These are phyloP conservation scores for Dysphania ambrosioides DNA, from an alignment of 148 eudicot species.

Conservation along the genomic window DNA sequence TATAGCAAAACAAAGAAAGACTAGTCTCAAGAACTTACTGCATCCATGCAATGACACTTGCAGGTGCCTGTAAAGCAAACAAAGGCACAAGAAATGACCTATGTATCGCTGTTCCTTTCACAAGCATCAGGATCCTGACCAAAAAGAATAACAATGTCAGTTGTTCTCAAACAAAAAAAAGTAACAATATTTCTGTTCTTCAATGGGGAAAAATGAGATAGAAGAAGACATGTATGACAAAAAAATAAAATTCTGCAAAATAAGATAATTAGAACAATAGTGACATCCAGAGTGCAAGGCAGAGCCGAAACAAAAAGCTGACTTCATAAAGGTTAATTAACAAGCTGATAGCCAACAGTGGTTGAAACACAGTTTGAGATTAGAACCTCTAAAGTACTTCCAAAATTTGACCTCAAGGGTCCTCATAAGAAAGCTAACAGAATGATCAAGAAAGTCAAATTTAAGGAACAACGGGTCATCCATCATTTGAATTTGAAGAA, in stretches of 20 bases:
- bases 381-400: too few relatives aligned
- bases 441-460: too few relatives aligned
- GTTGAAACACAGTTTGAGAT: not conserved
- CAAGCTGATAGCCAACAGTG: too few relatives aligned
- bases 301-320: not conserved
- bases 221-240: not conserved
- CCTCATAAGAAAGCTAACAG: too few relatives aligned
- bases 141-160: not conserved
- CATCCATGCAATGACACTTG: slow-evolving; percentile 73
- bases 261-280: not conserved
- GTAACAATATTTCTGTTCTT: not conserved
- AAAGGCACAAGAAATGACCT: slow-evolving; percentile 85
- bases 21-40: slow-evolving; percentile 41
- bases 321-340: not conserved
- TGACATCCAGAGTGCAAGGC: not conserved
- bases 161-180: not conserved
- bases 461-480: too few relatives aligned
- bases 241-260: not conserved
- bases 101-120: slow-evolving; percentile 68
- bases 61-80: slow-evolving; percentile 85
- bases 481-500: too few relatives aligned
- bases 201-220: not conserved
- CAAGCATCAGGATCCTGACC: slow-evolving; percentile 73
- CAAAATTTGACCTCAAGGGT: too few relatives aligned
- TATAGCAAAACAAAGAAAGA: not conserved